Percentiles rank a stretch among this genome's conserved stretches.
Evolutionary conservation across 2,329 filamentous ascomycete genomes (phyloP).

Genomic region (Byssochlamys sp.): DNA sequence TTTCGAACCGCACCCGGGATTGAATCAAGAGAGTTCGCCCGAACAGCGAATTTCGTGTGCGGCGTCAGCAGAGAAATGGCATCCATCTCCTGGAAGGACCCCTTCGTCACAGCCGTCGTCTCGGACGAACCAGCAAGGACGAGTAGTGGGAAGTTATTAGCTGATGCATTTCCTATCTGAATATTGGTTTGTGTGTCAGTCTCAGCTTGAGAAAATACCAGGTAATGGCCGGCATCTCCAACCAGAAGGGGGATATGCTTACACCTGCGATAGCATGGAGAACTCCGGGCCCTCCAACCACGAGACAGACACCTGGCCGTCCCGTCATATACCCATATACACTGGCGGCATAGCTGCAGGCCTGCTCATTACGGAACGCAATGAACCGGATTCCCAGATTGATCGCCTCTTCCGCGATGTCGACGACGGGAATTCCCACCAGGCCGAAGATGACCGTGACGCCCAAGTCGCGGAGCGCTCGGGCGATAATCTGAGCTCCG

Average conservation of each 20-base stretch:
- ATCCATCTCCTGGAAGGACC: conserved; percentile 50
- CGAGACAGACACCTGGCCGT: conserved; percentile 46
- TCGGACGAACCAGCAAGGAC: conserved; percentile 47
- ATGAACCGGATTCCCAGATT: conserved; percentile 50
- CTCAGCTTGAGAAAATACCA: not conserved
- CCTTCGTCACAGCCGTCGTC: conserved; percentile 43
- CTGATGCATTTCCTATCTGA: conserved; percentile 41
- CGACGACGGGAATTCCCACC: conserved; percentile 47
- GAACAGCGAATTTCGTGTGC: conserved; percentile 44
- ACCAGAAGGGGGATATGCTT: conserved; percentile 13
- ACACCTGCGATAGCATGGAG: conserved; percentile 50
- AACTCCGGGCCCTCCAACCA: conserved; percentile 52
- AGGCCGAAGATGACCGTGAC: conserved; percentile 45
- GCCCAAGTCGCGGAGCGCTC: conserved; percentile 39
- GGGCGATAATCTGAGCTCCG: conserved; percentile 41
- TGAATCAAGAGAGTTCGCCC: conserved; percentile 37
- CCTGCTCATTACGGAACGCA: conserved; percentile 51
- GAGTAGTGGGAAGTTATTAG: conserved; percentile 48
- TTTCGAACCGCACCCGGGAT: conserved; percentile 40
- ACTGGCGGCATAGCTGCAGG: conserved; percentile 49
- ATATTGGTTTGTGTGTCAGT: not conserved
- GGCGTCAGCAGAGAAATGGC: conserved; percentile 44
- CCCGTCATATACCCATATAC: conserved; percentile 52
- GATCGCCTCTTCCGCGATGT: conserved; percentile 50
- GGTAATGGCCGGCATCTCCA: conserved; percentile 3